These are phyloP conservation scores for Ceratobasidium theobromae DNA, from an alignment of 1,284 basidiomycete species.

Conservation along the genomic window DNA sequence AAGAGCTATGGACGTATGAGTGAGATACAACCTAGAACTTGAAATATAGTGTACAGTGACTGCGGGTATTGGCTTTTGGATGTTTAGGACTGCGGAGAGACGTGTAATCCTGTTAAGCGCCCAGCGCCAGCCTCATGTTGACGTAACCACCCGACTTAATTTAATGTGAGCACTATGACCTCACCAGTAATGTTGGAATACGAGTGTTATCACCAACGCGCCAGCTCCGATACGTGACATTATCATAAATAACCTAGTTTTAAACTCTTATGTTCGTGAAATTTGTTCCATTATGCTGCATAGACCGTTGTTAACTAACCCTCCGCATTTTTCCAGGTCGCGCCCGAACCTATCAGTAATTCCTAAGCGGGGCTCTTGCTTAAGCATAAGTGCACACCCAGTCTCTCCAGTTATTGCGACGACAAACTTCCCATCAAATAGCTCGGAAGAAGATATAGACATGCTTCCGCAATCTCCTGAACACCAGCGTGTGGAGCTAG, in stretches of 20 bases:
- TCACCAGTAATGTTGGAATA: background rate
- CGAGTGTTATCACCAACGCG: too few species aligned
- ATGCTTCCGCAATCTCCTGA: background rate
- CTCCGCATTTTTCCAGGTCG: conserved; percentile 2
- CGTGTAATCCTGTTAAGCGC: conserved; percentile 15
- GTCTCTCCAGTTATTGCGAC: conserved; percentile 15
- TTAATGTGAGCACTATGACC: conserved; percentile 12
- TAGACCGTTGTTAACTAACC: too few species aligned
- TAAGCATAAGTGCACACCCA: conserved; percentile 21
- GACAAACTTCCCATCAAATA: background rate
- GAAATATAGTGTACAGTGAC: too few species aligned
- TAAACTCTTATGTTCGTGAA: background rate
- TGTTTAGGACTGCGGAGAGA: conserved; percentile 9
- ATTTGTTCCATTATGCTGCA: too few species aligned
- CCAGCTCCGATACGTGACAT: too few species aligned
- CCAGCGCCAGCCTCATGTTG: background rate
- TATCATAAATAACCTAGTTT: too few species aligned
- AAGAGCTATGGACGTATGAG: background rate
- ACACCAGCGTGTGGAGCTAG: background rate
- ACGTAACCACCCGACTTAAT: background rate
- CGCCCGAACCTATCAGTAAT: background rate
- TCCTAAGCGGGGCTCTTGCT: background rate
- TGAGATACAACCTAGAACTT: background rate
- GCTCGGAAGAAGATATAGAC: conserved; percentile 12
- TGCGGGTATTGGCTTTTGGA: background rate